Conservation (phyloP, 2,329 filamentous ascomycete genomes). For the Celoporthe dispersa region DNA sequence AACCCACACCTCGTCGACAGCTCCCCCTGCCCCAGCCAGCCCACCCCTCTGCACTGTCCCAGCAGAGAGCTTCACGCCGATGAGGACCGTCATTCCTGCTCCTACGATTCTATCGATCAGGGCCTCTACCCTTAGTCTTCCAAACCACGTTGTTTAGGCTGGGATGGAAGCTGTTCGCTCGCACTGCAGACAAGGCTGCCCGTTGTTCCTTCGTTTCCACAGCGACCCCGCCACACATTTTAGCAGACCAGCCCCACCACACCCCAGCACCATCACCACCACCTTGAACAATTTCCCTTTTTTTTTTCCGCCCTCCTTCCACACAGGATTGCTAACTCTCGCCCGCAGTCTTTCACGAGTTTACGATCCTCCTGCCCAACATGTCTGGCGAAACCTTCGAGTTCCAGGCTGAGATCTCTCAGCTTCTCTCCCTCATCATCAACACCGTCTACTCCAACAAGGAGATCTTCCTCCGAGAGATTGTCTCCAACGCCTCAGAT, state of each 20-base stretch:
- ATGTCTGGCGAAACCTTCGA: slow-evolving; percentile 96
- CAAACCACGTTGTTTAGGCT: not conserved
- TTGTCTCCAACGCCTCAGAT: slow-evolving; percentile 98
- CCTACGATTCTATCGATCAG: not conserved
- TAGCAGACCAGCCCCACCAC: not conserved
- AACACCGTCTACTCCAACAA: slow-evolving; percentile 99
- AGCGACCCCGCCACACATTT: slow-evolving; percentile 19
- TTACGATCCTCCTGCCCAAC: slow-evolving; percentile 50
- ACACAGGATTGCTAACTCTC: slow-evolving; percentile 1
- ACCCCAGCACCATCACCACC: not conserved
- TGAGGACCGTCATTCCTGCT: not conserved
- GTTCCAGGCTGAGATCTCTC: slow-evolving; percentile 99
- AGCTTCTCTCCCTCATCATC: slow-evolving; percentile 99
- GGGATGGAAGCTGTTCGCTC: not conserved
- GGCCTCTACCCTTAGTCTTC: not conserved
- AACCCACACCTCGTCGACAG: not conserved
- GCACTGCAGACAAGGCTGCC: slow-evolving; percentile 15
- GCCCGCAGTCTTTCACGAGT: slow-evolving; percentile 25
- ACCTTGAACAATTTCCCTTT: not conserved
- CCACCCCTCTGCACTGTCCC: not conserved
- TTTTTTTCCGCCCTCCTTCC: too few relatives aligned
- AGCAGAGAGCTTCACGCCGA: not conserved
- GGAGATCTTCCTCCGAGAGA: slow-evolving; percentile 98
- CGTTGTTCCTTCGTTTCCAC: slow-evolving; percentile 12
- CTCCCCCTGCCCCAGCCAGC: slow-evolving; percentile 11